Evolutionary conservation across 306 rosid genomes (phyloP).

Genomic region (Cicer yamashitae): DNA sequence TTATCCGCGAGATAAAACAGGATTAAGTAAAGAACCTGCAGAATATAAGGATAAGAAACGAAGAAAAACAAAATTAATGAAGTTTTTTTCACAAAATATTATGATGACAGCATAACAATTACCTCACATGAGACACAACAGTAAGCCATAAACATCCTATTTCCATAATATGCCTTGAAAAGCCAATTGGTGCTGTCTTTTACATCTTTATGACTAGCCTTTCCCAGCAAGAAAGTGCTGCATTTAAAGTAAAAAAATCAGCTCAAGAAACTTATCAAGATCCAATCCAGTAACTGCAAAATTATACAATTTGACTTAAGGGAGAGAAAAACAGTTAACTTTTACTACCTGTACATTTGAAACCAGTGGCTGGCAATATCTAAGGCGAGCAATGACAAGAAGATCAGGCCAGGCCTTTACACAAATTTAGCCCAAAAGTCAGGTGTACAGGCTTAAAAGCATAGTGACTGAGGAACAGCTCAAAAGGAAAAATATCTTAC

Average conservation of each 20-base stretch:
- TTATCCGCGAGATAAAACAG: conserved; percentile 79
- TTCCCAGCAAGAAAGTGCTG: conserved; percentile 94
- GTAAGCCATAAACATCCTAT: conserved; percentile 95
- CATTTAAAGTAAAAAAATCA: conserved; percentile 47
- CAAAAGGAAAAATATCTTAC: conserved; percentile 52
- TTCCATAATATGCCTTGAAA: conserved; percentile 88
- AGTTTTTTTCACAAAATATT: not conserved
- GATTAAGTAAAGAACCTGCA: conserved; percentile 82
- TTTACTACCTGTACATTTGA: conserved; percentile 91
- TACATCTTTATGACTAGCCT: conserved; percentile 96
- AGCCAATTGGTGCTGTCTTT: conserved; percentile 97
- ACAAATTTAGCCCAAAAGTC: conserved; percentile 48
- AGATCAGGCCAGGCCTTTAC: conserved; percentile 86
- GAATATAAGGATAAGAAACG: conserved; percentile 44
- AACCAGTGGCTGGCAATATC: conserved; percentile 99
- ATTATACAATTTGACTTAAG: conserved; percentile 9
- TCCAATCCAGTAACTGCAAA: conserved; percentile 20
- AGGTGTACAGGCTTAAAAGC: conserved; percentile 45
- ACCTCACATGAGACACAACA: conserved; percentile 97
- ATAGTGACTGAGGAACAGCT: conserved; percentile 36
- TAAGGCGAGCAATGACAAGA: conserved; percentile 87
- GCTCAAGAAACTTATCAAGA: conserved; percentile 33
- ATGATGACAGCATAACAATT: conserved; percentile 35
- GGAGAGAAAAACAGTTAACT: conserved; percentile 9
- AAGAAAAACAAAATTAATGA: conserved; percentile 3